Percentiles rank a stretch among this genome's conserved stretches.
phyloP scores from a whole-genome alignment of 2,329 filamentous ascomycete species.

The Aspergillus quadricinctus region DNA sequence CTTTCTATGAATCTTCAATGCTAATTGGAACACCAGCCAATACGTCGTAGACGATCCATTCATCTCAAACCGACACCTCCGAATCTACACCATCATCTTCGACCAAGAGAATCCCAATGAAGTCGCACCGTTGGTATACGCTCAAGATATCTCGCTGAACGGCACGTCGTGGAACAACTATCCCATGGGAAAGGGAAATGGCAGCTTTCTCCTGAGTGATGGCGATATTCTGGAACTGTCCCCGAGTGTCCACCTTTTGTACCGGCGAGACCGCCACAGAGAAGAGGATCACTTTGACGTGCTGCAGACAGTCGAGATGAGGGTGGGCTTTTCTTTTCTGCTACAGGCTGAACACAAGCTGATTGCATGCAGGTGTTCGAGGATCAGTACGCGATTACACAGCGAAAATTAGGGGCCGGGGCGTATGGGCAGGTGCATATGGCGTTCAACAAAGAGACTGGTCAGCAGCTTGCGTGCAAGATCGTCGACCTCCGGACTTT shows the following conservation, averaged over 20 bases:
- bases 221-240: constrained; percentile 34
- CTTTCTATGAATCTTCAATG: background rate
- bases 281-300: constrained; percentile 17
- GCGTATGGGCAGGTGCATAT: constrained; percentile 42
- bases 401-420: constrained; percentile 39
- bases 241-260: constrained; percentile 18
- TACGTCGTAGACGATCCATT: constrained; percentile 29
- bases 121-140: constrained; percentile 42
- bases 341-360: background rate
- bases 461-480: constrained; percentile 44
- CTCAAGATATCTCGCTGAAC: constrained; percentile 40
- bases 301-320: constrained; percentile 32
- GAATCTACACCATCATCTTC: constrained; percentile 42
- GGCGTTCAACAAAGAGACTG: constrained; percentile 31
- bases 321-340: constrained; percentile 17
- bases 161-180: constrained; percentile 39
- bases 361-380: constrained; percentile 25
- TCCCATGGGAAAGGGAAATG: constrained; percentile 28
- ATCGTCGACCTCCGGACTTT: constrained; percentile 35
- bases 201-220: constrained; percentile 35
- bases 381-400: constrained; percentile 34
- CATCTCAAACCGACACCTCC: constrained; percentile 40
- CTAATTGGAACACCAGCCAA: constrained; percentile 24
- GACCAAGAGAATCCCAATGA: constrained; percentile 34
- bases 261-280: constrained; percentile 7